Conservation (phyloP, 495 filamentous ascomycete species). For the Hyaloscypha bicolor region DNA sequence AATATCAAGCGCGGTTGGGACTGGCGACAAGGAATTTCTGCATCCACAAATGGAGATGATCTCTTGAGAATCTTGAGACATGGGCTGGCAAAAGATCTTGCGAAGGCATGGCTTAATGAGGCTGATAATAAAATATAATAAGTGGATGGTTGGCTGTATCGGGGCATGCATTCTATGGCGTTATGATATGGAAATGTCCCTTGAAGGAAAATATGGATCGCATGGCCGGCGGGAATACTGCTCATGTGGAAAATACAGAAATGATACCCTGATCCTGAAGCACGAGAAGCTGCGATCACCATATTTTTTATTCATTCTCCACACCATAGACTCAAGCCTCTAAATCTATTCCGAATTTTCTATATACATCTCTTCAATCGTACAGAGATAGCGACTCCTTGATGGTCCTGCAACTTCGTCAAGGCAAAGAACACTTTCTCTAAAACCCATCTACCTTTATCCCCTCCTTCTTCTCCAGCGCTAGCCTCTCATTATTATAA, state of each 20-base stretch:
- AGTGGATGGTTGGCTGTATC: constrained; percentile 7
- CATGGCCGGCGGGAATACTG: constrained; percentile 2
- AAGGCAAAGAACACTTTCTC: background rate
- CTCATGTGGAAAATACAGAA: constrained; percentile 3
- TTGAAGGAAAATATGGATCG: background rate
- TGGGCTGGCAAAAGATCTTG: constrained; percentile 72
- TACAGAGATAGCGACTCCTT: background rate
- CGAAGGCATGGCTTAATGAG: constrained; percentile 61
- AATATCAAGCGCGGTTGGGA: constrained; percentile 75
- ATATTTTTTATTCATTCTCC: background rate
- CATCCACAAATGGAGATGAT: constrained; percentile 61
- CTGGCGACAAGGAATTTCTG: constrained; percentile 69
- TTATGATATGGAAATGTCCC: constrained; percentile 6
- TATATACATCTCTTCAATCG: background rate
- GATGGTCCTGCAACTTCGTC: background rate
- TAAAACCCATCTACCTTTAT: constrained; percentile 28
- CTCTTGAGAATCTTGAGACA: constrained; percentile 71
- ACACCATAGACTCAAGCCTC: background rate
- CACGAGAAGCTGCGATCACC: background rate
- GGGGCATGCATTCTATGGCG: constrained; percentile 19
- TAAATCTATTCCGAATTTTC: background rate
- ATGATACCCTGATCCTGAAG: constrained; percentile 22
- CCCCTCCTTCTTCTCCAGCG: constrained; percentile 30
- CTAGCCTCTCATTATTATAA: constrained; percentile 52
- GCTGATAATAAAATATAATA: constrained; percentile 43